Evolutionary conservation across 2,329 filamentous ascomycete species (phyloP), one percentile per base, ranked within the genome.

Genomic region (Ophiostoma novo-ulmi): DNA sequence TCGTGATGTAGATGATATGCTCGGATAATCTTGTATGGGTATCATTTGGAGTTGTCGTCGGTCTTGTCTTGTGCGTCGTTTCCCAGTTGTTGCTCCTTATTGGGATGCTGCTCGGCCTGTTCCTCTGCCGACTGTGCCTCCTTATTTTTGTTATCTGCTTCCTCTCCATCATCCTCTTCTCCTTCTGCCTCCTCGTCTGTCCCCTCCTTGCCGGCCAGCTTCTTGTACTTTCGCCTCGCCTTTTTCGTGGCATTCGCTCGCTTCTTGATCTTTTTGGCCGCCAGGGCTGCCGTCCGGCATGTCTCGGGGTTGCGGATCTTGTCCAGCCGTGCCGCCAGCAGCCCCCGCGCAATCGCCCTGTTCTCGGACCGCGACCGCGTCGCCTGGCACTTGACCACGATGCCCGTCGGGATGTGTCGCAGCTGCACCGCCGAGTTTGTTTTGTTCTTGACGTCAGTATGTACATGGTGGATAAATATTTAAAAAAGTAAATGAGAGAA

Each of bases 381-480:
- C 26, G 90, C 93, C 80, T 99, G 95, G 70, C 88, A 94, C 81
- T 99, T 99, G 73, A 99, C 87, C 17, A 98, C 94, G 69, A 97
- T 88, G 73, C 94, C 94, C 0, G 94, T 97, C 6, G 94, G 93
- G 20, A 91, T 81, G 79, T 99, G 95, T 75, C 90, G 95, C 48
- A 99, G 84, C 79, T 99, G 95, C 2, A 97, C 94, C 52, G 94
- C 94, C 0, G 92, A 97, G 74, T 89, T 93, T 36, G 95, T 99
- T 87, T 99, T 99, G 81, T 99, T 99, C 90, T 89, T 38, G 14
- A 52, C 1, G 39, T 13, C 39, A 44, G 39, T 13, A 10, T 41
- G 10, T 11, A n/a, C n/a, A n/a, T n/a, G n/a, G n/a, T n/a, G n/a
- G n/a, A n/a, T n/a, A n/a, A n/a, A n/a, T n/a, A n/a, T n/a, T n/a